Evolutionary conservation across 192 early-diverging fungal species (phyloP), one percentile per base, ranked within the genome.

Genomic region (Mortierella claussenii): DNA sequence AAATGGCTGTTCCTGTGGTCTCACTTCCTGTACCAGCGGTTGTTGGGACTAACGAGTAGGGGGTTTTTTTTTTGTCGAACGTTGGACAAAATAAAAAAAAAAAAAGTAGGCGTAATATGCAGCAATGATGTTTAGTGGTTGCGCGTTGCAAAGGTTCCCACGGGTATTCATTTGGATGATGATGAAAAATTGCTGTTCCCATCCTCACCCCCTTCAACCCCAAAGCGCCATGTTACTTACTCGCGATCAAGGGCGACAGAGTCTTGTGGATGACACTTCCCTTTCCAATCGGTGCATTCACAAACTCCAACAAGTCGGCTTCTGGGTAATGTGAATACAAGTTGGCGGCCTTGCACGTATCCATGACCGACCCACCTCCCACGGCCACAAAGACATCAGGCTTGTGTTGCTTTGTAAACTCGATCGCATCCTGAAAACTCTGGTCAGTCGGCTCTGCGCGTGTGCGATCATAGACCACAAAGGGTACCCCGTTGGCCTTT

Each of bases 1-100:
- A 96, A 69, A 96, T 96, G n/a, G 95, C 85, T 5, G 91, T 90
- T n/a, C 95, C 95, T 1, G 95, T 96, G 15, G 93, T 94, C 71
- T 96, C 95, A 21, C 87, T 89, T 56, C 95, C 95, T 13, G 95
- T 96, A 3, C 93, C 86, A 6, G 88, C 85, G 4, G 85, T 86
- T 34, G 88, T 87, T 33, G 86, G 88, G 57, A 89, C 81, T 69
- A 68, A 17, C 36, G 52, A 3, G 21, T n/a, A n/a, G n/a, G n/a
- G n/a, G n/a, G n/a, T n/a, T n/a, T n/a, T n/a, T 36, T 7, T 10
- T 21, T n/a, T 11, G 17, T 28, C 53, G 20, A 55, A 23, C 18
- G 30, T 36, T 44, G 24, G 9, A 18, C 27, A 10, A 13, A 17
- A 28, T 28, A 20, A 47, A 15, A 60, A 44, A 23, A 40, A 56